phyloP scores from a whole-genome alignment of 1,139 yeast species.

The Pichia sp. region DNA sequence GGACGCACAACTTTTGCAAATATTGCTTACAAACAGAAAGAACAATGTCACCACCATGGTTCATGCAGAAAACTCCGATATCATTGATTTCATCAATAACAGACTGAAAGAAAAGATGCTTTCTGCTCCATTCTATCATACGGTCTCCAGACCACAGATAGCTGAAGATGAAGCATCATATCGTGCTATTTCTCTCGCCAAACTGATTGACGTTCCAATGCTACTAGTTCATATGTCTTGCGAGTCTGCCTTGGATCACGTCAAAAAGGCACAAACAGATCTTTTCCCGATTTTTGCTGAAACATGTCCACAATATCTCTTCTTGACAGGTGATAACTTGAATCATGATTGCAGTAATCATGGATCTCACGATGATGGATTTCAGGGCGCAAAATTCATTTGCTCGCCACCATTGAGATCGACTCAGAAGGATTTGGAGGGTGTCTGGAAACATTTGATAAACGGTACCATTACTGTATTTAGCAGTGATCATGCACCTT shows the following conservation, averaged over 20 bases:
- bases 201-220: conserved; percentile 30
- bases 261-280: conserved; percentile 35
- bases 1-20: conserved; percentile 35
- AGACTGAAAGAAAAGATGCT: conserved; percentile 31
- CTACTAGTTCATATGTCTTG: conserved; percentile 43
- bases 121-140: conserved; percentile 37
- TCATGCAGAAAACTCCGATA: conserved; percentile 43
- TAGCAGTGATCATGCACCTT: conserved; percentile 43
- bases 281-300: conserved; percentile 30
- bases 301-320: conserved; percentile 43
- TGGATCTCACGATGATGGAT: conserved; percentile 13
- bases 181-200: conserved; percentile 34
- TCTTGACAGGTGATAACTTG: conserved; percentile 28
- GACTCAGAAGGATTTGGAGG: conserved; percentile 31
- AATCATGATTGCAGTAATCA: conserved; percentile 26
- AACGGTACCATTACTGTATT: conserved; percentile 42
- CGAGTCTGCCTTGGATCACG: conserved; percentile 34
- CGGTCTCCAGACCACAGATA: conserved; percentile 37
- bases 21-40: conserved; percentile 34
- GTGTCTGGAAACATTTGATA: conserved; percentile 37
- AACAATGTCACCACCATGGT: conserved; percentile 39
- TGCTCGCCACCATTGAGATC: conserved; percentile 44
- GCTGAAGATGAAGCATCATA: conserved; percentile 46
- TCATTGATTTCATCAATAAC: conserved; percentile 36
- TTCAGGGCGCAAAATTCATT: conserved; percentile 40